Percentiles rank a stretch among this genome's conserved stretches.
Conservation (phyloP, 148 eudicot species). For the Selenicereus undatus region DNA sequence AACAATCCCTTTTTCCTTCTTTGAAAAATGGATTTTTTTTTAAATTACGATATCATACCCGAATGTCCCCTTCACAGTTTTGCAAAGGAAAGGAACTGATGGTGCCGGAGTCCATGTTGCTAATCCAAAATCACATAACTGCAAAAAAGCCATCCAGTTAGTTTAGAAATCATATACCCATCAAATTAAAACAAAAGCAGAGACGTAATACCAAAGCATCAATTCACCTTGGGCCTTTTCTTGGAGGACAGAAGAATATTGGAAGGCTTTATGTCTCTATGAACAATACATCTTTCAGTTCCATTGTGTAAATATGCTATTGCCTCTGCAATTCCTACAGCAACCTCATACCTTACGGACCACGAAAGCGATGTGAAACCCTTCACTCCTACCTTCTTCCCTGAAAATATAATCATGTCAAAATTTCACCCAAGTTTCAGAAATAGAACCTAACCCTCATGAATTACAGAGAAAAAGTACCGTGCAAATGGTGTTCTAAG, state of each 20-base stretch:
- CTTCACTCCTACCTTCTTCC: constrained; percentile 59
- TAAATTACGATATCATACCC: constrained; percentile 57
- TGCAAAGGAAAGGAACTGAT: constrained; percentile 94
- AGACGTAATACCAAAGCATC: not conserved
- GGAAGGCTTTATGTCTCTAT: constrained; percentile 97
- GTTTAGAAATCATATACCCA: constrained; percentile 17
- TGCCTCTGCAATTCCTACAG: constrained; percentile 84
- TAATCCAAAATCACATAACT: constrained; percentile 96
- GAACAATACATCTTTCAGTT: constrained; percentile 92
- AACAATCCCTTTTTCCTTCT: not conserved
- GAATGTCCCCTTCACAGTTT: constrained; percentile 98
- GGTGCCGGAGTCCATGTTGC: constrained; percentile 98
- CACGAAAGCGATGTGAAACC: constrained; percentile 76
- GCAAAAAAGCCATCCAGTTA: constrained; percentile 28
- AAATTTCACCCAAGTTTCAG: constrained; percentile 13
- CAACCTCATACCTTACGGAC: constrained; percentile 85
- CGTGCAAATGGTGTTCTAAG: constrained; percentile 83
- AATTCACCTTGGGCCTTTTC: constrained; percentile 76
- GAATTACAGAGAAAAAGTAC: constrained; percentile 35
- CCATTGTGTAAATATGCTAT: constrained; percentile 85
- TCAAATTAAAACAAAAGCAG: not conserved
- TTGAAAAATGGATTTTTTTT: not conserved
- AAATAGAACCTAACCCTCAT: not conserved
- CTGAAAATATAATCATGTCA: constrained; percentile 35
- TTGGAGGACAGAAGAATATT: constrained; percentile 91